Evolutionary conservation across 73 alveolate genomes (phyloP).

Genomic region (Tetrahymena thermophila): DNA sequence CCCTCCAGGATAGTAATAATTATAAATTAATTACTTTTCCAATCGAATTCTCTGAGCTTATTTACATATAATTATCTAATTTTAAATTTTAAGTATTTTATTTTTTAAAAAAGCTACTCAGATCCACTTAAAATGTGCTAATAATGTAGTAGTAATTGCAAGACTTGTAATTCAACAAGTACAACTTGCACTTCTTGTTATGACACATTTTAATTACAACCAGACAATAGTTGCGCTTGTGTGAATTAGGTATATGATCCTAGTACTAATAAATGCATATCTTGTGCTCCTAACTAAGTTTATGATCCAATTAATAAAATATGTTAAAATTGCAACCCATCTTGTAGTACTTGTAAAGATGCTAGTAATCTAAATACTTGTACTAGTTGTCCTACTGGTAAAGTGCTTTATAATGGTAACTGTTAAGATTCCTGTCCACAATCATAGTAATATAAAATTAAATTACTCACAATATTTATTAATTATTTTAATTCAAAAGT

Average conservation of each 20-base stretch:
- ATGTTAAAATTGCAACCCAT: not conserved
- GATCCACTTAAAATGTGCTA: not conserved
- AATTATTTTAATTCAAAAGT: not conserved
- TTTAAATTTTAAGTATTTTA: no score
- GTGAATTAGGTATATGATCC: not conserved
- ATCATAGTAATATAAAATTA: not conserved
- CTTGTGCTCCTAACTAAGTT: not conserved
- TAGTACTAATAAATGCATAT: not conserved
- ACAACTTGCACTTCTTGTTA: not conserved
- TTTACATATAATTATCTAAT: no score
- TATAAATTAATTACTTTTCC: no score
- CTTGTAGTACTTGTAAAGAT: not conserved
- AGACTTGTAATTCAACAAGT: not conserved
- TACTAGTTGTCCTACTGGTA: not conserved
- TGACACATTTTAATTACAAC: not conserved
- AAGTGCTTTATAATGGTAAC: not conserved
- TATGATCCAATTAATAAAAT: not conserved
- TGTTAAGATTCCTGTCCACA: not conserved
- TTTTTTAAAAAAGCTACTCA: not conserved
- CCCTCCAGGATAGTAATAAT: not conserved
- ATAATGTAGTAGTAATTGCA: not conserved
- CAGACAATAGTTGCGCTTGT: not conserved
- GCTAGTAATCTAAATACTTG: not conserved
- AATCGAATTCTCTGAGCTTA: no score
- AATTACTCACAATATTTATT: no score